These are phyloP conservation scores for Xerocomus nothofagi DNA, from an alignment of 1,284 basidiomycete genomes.

Conservation along the genomic window DNA sequence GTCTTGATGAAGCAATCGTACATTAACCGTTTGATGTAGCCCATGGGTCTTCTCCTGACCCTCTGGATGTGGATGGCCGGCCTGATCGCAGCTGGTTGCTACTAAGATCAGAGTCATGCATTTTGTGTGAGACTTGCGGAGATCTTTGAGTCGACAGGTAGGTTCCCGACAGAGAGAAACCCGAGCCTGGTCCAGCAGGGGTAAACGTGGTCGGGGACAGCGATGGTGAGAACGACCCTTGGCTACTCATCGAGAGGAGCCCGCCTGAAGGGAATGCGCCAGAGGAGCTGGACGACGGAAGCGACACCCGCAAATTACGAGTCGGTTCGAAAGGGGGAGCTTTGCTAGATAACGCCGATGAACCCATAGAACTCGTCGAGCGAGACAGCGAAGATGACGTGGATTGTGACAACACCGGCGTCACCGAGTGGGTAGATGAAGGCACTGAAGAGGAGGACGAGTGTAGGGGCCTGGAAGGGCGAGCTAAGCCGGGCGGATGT, in stretches of 20 bases:
- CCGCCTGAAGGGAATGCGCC: constrained; percentile 13
- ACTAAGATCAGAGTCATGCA: constrained; percentile 12
- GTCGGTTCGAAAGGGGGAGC: constrained; percentile 54
- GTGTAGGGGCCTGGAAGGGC: constrained; percentile 13
- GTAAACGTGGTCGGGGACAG: constrained; percentile 13
- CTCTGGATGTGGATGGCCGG: constrained; percentile 12
- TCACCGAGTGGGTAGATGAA: constrained; percentile 14
- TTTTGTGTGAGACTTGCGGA: constrained; percentile 5
- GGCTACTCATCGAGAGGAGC: constrained; percentile 13
- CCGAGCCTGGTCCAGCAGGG: constrained; percentile 9
- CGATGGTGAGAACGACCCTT: constrained; percentile 18
- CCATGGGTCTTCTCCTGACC: constrained; percentile 19
- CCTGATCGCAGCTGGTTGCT: constrained; percentile 6
- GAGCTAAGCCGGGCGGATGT: constrained; percentile 15
- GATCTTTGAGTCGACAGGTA: constrained; percentile 20
- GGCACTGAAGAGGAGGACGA: constrained; percentile 21
- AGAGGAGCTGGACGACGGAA: constrained; percentile 22
- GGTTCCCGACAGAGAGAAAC: constrained; percentile 17
- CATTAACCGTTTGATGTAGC: constrained; percentile 10
- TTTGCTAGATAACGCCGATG: constrained; percentile 50
- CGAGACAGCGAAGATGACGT: constrained; percentile 26
- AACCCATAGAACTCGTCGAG: constrained; percentile 29
- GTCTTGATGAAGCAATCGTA: constrained; percentile 1
- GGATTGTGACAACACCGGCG: constrained; percentile 19
- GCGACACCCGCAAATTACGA: constrained; percentile 27